phyloP scores from a whole-genome alignment of 768 basidiomycete genomes.

The Fomitopsis serialis region DNA sequence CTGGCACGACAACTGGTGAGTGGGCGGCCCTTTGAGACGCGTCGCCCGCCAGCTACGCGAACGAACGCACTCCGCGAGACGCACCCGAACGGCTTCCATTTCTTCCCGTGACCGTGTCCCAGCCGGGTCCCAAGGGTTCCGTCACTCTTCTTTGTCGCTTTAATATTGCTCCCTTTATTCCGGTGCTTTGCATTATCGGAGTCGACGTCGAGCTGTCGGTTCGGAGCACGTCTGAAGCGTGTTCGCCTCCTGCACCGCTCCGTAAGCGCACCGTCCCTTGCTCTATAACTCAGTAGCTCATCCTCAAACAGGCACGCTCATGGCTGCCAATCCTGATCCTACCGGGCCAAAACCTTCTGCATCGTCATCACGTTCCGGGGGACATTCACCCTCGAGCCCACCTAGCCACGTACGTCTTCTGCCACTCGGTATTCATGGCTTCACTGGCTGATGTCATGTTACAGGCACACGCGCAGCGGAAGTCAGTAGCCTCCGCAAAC shows the following conservation, averaged over 20 bases:
- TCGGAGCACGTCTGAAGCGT: conserved; percentile 1
- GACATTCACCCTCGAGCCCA: conserved; percentile 58
- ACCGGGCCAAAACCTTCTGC: conserved; percentile 61
- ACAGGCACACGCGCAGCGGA: conserved; percentile 31
- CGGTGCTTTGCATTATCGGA: neutral
- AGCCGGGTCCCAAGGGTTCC: neutral
- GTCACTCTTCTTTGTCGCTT: neutral
- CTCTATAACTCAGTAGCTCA: neutral
- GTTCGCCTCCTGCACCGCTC: conserved; percentile 2
- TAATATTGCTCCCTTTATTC: neutral
- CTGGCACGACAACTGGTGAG: neutral
- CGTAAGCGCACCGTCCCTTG: conserved; percentile 7
- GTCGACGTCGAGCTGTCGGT: neutral
- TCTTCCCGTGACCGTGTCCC: conserved; percentile 2
- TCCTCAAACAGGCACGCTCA: conserved; percentile 3
- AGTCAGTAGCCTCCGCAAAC: conserved; percentile 37
- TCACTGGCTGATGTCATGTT: neutral
- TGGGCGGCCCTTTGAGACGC: conserved; percentile 10
- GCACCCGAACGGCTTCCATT: conserved; percentile 9
- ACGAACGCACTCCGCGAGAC: neutral
- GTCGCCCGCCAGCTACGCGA: neutral
- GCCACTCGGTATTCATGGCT: neutral
- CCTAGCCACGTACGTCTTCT: conserved; percentile 38
- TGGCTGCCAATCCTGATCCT: conserved; percentile 23
- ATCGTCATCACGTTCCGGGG: conserved; percentile 60